Percentiles rank a stretch among this genome's conserved stretches.
phyloP scores from a whole-genome alignment of 768 basidiomycete genomes.

The Crepidotus variabilis region DNA sequence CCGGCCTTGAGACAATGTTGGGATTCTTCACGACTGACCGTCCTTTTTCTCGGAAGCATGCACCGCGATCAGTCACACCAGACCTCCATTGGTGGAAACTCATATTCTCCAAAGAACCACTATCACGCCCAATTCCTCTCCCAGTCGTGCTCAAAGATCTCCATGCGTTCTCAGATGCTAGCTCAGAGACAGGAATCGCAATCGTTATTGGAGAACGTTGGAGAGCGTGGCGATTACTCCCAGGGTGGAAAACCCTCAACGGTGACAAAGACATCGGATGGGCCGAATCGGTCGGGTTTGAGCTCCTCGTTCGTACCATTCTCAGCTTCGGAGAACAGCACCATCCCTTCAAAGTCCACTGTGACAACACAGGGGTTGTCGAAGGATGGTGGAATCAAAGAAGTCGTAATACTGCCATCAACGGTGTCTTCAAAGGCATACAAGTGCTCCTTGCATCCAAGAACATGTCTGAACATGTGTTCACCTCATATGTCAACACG shows the following conservation, averaged over 20 bases:
- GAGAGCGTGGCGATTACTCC: slow-evolving; percentile 28
- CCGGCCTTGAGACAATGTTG: slow-evolving; percentile 33
- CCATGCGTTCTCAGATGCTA: slow-evolving; percentile 40
- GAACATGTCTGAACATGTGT: slow-evolving; percentile 5
- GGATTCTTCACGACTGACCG: slow-evolving; percentile 13
- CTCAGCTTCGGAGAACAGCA: slow-evolving; percentile 2
- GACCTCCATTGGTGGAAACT: slow-evolving; percentile 35
- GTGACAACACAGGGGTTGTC: slow-evolving; percentile 38
- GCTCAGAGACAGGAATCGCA: slow-evolving; percentile 29
- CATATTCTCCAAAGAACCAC: slow-evolving; percentile 6
- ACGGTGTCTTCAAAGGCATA: slow-evolving; percentile 26
- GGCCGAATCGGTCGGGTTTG: slow-evolving; percentile 42
- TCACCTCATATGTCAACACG: slow-evolving; percentile 31
- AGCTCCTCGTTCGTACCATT: slow-evolving; percentile 26
- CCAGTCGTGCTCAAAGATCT: slow-evolving; percentile 21
- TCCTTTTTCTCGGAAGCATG: slow-evolving; percentile 27
- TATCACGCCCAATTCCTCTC: slow-evolving; percentile 22
- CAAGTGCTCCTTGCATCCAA: background rate
- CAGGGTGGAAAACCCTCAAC: slow-evolving; percentile 21
- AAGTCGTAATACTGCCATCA: slow-evolving; percentile 24
- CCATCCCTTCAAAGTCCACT: slow-evolving; percentile 17
- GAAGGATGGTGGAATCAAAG: slow-evolving; percentile 38
- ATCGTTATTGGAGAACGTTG: slow-evolving; percentile 25
- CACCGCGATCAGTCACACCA: slow-evolving; percentile 2
- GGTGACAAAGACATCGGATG: slow-evolving; percentile 36